These are phyloP conservation scores for Hypsizygus ulmarius DNA, from an alignment of 1,284 basidiomycete genomes.

Conservation along the genomic window DNA sequence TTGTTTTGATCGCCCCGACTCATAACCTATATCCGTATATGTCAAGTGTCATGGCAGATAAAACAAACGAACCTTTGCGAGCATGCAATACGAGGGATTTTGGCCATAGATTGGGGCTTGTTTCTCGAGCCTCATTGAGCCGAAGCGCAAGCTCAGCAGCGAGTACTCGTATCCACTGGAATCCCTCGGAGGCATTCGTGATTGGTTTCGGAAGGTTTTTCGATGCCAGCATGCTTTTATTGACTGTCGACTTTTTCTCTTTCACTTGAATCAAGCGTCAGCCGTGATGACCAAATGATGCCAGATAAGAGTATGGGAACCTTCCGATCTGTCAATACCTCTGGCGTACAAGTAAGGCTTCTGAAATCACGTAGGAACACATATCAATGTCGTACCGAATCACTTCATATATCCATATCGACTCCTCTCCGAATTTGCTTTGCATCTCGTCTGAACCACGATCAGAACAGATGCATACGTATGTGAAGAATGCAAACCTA, in stretches of 20 bases:
- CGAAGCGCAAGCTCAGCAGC: constrained; percentile 87
- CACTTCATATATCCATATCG: constrained; percentile 90
- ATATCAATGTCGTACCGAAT: constrained; percentile 46
- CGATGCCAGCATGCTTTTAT: constrained; percentile 91
- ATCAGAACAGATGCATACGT: constrained; percentile 1
- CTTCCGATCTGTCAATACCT: constrained; percentile 90
- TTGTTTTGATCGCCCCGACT: constrained; percentile 73
- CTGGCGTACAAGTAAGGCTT: constrained; percentile 35
- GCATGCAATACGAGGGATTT: constrained; percentile 83
- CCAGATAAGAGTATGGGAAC: constrained; percentile 37
- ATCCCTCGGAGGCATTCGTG: constrained; percentile 68
- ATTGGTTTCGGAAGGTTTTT: constrained; percentile 87
- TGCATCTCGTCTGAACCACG: constrained; percentile 72
- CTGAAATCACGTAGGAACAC: background rate
- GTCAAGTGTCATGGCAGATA: background rate
- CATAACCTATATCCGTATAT: constrained; percentile 51
- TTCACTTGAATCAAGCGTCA: constrained; percentile 58
- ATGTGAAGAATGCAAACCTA: constrained; percentile 36
- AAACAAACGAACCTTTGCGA: constrained; percentile 53
- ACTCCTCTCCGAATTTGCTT: constrained; percentile 77
- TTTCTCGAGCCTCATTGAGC: constrained; percentile 78
- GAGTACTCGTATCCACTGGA: constrained; percentile 89
- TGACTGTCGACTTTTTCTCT: constrained; percentile 77
- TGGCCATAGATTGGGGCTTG: constrained; percentile 82
- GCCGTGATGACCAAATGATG: constrained; percentile 8